phyloP scores from a whole-genome alignment of 1,139 yeast genomes.

The Oligophagozyma castellii region DNA sequence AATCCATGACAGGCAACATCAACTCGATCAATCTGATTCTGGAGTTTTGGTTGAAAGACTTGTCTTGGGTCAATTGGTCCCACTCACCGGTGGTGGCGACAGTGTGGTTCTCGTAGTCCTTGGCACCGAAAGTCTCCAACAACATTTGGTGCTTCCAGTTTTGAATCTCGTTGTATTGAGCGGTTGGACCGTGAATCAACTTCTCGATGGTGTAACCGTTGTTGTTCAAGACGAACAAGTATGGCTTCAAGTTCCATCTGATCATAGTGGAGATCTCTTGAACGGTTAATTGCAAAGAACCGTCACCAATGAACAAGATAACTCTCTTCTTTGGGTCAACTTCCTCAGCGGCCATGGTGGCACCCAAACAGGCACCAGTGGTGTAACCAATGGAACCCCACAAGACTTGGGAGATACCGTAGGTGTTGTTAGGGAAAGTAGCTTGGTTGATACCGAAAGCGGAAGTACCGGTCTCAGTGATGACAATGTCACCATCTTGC shows the following conservation, averaged over 20 bases:
- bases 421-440: constrained; percentile 56
- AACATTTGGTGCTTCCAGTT: constrained; percentile 66
- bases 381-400: constrained; percentile 90
- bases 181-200: constrained; percentile 69
- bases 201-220: constrained; percentile 85
- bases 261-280: constrained; percentile 79
- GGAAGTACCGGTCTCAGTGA: constrained; percentile 84
- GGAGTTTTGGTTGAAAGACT: constrained; percentile 33
- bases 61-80: constrained; percentile 40
- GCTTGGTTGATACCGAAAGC: constrained; percentile 77
- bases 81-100: constrained; percentile 56
- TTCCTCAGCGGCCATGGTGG: constrained; percentile 73
- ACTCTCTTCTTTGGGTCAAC: constrained; percentile 57
- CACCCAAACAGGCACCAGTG: constrained; percentile 77
- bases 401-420: constrained; percentile 76
- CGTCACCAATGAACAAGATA: constrained; percentile 77
- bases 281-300: constrained; percentile 76
- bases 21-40: constrained; percentile 69
- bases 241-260: constrained; percentile 69
- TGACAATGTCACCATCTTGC: constrained; percentile 64
- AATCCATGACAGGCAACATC: constrained; percentile 71
- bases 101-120: constrained; percentile 34
- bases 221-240: constrained; percentile 72
- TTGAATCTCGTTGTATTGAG: constrained; percentile 68
- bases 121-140: constrained; percentile 62